Evolutionary conservation across 495 filamentous ascomycete species (phyloP).

Genomic region (Talaromyces liani): DNA sequence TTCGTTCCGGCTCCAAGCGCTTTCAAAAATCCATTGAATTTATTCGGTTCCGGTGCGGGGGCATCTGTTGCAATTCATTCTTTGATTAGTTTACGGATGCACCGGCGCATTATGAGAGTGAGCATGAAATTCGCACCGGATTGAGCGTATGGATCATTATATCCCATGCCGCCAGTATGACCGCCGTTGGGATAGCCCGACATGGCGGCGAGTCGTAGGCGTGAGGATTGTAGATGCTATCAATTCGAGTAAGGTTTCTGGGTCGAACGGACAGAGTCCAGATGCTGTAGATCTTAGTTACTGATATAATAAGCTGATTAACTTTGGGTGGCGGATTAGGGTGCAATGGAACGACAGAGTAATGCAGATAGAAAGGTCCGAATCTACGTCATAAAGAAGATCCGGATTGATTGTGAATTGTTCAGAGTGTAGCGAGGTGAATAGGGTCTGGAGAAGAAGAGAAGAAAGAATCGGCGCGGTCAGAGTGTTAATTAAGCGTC

Average conservation of each 20-base stretch:
- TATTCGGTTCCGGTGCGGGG: constrained; percentile 4
- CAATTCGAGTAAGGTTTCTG: neutral
- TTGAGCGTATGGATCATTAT: constrained; percentile 1
- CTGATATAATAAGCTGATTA: neutral
- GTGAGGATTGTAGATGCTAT: neutral
- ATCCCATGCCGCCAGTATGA: neutral
- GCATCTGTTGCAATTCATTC: neutral
- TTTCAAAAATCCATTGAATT: constrained; percentile 8
- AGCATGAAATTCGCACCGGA: neutral
- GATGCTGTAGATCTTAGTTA: neutral
- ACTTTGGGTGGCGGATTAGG: neutral
- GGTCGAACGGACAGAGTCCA: neutral
- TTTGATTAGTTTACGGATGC: neutral
- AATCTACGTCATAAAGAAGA: neutral
- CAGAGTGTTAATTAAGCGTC: neutral
- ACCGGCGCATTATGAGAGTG: neutral
- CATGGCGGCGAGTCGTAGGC: neutral
- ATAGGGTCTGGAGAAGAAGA: neutral
- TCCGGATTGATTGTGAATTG: neutral
- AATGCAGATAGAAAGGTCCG: neutral
- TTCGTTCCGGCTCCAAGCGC: constrained; percentile 6
- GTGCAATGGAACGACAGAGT: neutral
- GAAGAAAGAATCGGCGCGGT: neutral
- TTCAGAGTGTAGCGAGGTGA: neutral
- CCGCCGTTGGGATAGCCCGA: neutral